phyloP scores from a whole-genome alignment of 495 filamentous ascomycete genomes.

The Hyphodiscus hymeniophilus region DNA sequence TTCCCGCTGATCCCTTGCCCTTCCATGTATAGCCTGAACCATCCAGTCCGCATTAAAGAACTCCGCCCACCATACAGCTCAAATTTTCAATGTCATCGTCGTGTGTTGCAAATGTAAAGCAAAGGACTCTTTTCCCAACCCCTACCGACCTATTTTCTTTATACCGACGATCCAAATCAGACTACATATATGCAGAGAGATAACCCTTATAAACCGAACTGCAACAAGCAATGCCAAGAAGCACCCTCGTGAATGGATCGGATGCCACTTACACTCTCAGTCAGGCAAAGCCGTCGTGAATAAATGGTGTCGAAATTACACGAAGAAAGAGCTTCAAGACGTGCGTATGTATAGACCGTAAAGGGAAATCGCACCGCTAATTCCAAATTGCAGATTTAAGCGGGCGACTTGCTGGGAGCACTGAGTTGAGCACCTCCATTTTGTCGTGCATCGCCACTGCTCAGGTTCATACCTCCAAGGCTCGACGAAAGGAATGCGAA shows the following conservation, averaged over 20 bases:
- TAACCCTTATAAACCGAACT: slow-evolving; percentile 18
- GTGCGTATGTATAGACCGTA: slow-evolving; percentile 19
- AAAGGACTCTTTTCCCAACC: not conserved
- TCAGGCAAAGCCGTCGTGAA: slow-evolving; percentile 26
- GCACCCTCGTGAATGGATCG: slow-evolving; percentile 7
- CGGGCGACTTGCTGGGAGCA: slow-evolving; percentile 55
- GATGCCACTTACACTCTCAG: slow-evolving; percentile 21
- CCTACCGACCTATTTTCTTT: slow-evolving; percentile 10
- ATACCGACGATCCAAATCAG: slow-evolving; percentile 14
- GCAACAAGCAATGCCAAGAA: slow-evolving; percentile 16
- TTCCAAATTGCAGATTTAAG: slow-evolving; percentile 29
- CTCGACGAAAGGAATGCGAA: slow-evolving; percentile 85
- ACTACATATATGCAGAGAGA: slow-evolving; percentile 9
- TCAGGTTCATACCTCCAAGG: slow-evolving; percentile 72
- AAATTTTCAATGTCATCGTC: slow-evolving; percentile 2
- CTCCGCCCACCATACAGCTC: slow-evolving; percentile 5
- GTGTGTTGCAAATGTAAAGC: slow-evolving; percentile 2
- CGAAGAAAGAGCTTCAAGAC: slow-evolving; percentile 17
- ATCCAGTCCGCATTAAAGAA: slow-evolving; percentile 12
- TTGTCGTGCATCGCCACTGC: slow-evolving; percentile 72
- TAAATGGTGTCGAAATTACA: slow-evolving; percentile 18
- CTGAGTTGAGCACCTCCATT: slow-evolving; percentile 51
- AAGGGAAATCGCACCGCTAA: slow-evolving; percentile 14
- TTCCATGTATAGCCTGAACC: slow-evolving; percentile 4
- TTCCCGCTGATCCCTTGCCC: not conserved